Evolutionary conservation across 768 basidiomycete genomes (phyloP), one percentile per base, ranked within the genome.

Genomic region (Russula virescens): DNA sequence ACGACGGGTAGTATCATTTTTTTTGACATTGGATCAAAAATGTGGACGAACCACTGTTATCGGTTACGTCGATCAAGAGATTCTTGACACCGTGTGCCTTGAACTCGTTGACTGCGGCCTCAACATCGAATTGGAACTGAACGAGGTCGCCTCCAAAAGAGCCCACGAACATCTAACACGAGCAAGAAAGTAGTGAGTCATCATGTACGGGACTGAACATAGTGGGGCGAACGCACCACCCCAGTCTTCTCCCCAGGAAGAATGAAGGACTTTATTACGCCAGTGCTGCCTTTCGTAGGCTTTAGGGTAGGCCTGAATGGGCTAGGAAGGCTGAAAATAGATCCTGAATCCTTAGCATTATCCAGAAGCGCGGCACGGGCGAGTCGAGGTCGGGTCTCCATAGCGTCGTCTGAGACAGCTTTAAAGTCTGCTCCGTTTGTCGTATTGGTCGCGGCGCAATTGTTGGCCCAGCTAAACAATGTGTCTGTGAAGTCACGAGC

Each of bases 161-260:
- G 18, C 84, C 83, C 5, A 85, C 77, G 65, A 82, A 84, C 79
- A 85, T 83, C 81, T 84, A 66, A 8, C 25, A 26, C 43, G 14
- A 55, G 23, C 45, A 9, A 57, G 34, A 10, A 66, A 47, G 54
- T 54, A 53, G 49, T 54, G 53, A 5, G 19, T 18, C 28, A 23
- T 11, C 10, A 51, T 25, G 14, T 40, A 25, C 25, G 21, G 21
- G 23, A 23, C 5, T 9, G 28, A 10, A 2, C 5, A 45, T 11
- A 34, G 9, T 2, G 31, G 47, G 19, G 16, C 25, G 38, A 13
- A 76, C 82, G 66, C 58, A 85, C 82, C 6, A 85, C 85, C 18
- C 84, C 85, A 1, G 84, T 85, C 64, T 77, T 77, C 25, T 79
- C 81, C 60, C 78, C 80, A 2, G 82, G 79, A 10, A 86, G 73